A percentile compares a stretch with the other conserved stretches of the same genome.
These are phyloP conservation scores for Monilinia aucupariae DNA, from an alignment of 2,329 filamentous ascomycete genomes.

Conservation along the genomic window DNA sequence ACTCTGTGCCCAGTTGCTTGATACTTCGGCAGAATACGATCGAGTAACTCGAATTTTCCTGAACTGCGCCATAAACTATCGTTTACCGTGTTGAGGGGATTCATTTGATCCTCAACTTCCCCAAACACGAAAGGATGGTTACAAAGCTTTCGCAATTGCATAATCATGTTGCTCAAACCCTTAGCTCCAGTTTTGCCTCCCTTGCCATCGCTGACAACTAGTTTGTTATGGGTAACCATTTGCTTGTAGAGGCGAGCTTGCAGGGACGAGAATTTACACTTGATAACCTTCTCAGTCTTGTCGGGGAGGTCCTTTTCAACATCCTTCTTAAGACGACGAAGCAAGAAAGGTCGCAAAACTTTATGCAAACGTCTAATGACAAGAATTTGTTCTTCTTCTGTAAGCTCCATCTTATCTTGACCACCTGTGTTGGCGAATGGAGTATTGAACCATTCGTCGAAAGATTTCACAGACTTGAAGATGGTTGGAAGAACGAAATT, in stretches of 20 bases:
- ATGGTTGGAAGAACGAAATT: conserved; percentile 98
- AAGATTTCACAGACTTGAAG: conserved; percentile 98
- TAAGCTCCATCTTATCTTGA: conserved; percentile 98
- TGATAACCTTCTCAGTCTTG: conserved; percentile 99
- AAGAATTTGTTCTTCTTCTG: conserved; percentile 98
- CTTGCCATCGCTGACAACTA: conserved; percentile 91
- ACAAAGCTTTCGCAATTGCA: conserved; percentile 97
- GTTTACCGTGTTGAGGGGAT: conserved; percentile 80
- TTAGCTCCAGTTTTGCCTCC: conserved; percentile 90
- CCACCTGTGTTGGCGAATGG: conserved; percentile 97
- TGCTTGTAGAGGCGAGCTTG: conserved; percentile 96
- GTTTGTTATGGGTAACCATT: conserved; percentile 90
- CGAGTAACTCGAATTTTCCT: conserved; percentile 94
- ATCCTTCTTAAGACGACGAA: conserved; percentile 98
- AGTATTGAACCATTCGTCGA: conserved; percentile 99
- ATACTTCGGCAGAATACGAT: conserved; percentile 91
- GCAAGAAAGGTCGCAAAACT: conserved; percentile 91
- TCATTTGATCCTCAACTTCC: conserved; percentile 97
- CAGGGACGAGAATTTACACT: conserved; percentile 94
- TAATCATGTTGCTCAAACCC: conserved; percentile 98
- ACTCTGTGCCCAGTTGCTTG: conserved; percentile 86
- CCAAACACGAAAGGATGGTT: conserved; percentile 99
- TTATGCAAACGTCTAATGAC: conserved; percentile 98
- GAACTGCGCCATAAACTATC: conserved; percentile 92
- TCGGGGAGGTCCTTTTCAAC: conserved; percentile 98